These are phyloP conservation scores for Pestalotiopsis sp. DNA, from an alignment of 2,329 filamentous ascomycete genomes.

Conservation along the genomic window DNA sequence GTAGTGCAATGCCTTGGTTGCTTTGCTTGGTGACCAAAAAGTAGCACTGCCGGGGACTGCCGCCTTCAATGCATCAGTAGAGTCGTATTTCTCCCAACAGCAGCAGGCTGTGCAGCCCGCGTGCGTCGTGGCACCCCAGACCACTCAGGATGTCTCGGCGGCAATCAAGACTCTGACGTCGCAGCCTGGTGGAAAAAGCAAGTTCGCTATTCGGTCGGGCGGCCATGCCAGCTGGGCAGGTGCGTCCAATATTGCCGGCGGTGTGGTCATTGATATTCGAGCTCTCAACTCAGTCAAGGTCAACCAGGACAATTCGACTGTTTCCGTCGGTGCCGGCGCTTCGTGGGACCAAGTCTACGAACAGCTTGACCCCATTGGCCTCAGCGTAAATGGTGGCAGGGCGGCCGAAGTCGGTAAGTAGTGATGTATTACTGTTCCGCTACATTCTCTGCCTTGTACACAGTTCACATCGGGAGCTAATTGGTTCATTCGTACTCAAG, in stretches of 20 bases:
- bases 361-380: conserved; percentile 15
- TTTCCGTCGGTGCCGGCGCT: conserved; percentile 22
- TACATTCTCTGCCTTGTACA: neutral
- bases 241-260: conserved; percentile 38
- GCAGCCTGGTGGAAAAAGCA: no score
- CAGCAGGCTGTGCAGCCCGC: neutral
- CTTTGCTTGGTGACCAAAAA: no score
- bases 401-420: conserved; percentile 21
- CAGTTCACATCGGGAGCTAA: neutral
- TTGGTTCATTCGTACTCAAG: neutral
- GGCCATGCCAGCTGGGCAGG: conserved; percentile 41
- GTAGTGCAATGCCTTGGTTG: no score
- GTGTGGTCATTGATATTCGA: conserved; percentile 42
- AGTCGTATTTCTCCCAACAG: neutral
- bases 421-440: no score
- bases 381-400: conserved; percentile 19
- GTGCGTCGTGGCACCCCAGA: neutral
- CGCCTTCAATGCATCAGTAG: neutral
- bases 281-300: conserved; percentile 18
- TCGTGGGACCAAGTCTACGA: conserved; percentile 22
- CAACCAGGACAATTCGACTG: conserved; percentile 15
- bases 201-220: conserved; percentile 42
- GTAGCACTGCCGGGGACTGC: neutral
- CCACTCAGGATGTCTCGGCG: neutral
- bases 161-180: neutral